Base-by-base conservation (phyloP, 108 stramenopile genomes). In the Phaeodactylum tricornutum region DNA sequence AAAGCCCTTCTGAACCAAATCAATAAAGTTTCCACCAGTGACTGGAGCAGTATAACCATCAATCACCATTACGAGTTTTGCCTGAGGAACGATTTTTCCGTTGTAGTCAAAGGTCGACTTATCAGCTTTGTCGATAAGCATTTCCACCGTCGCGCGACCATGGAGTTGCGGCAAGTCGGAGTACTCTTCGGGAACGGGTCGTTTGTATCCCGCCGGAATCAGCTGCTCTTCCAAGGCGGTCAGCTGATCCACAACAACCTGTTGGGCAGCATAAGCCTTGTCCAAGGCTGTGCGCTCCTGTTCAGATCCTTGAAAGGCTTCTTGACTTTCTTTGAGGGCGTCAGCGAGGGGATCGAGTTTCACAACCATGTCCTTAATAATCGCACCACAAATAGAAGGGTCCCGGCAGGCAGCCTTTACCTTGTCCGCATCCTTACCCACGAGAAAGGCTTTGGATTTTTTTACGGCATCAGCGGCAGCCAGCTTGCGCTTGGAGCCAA, bases 31-130 rank as follows among this genome's bases (percentile, higher is more conserved):
- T 27, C 96, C 74, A 36, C 84, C 72, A 12, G 96, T 96, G 11
- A 97, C 73, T 11, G 96, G 96, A 17, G 94, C 89, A 29, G 73
- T 66, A 63, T 87, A 96, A 2, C 95, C 96, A 72, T 95, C 96
- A 57, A 96, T 77, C 25, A 95, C 70, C 93, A 97, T 93, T 49
- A 52, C 76, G 69, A 97, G 58, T 51, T 77, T 83, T 17, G 92
- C 91, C 52, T 87, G 63, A 19, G 81, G 72, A 47, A 66, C 93
- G 32, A 81, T 70, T 4, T 43, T 56, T 14, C 92, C 93, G 28
- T 88, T 79, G 15, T 96, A 71, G 48, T 93, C 72, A 53, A 96
- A 97, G 31, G 67, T 65, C 24, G 58, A 86, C 31, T 61, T 55
- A 23, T 56, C 40, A 11, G 71, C 66, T 57, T 94, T 95, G 61